These are phyloP conservation scores for Platismatia glauca DNA, from an alignment of 495 filamentous ascomycete species.

Conservation along the genomic window DNA sequence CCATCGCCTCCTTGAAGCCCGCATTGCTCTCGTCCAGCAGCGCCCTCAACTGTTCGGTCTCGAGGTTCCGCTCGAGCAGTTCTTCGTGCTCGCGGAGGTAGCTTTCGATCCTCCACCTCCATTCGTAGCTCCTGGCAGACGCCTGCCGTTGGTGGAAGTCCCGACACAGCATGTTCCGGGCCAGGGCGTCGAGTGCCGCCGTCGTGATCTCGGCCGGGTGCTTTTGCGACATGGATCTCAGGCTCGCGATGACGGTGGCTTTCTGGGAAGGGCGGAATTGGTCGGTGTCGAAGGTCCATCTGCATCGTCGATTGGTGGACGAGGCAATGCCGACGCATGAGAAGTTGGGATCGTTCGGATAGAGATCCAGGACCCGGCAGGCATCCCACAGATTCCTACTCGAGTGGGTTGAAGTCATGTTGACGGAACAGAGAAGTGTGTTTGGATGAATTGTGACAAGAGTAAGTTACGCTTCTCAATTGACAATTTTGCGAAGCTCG, in stretches of 20 bases:
- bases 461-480: not conserved
- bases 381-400: not conserved
- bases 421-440: not conserved
- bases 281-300: not conserved
- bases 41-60: not conserved
- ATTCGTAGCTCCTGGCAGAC: not conserved
- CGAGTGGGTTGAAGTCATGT: not conserved
- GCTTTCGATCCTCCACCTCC: not conserved
- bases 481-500: too few relatives aligned
- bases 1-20: too few relatives aligned
- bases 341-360: not conserved
- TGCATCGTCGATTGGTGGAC: not conserved
- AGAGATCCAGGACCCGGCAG: not conserved
- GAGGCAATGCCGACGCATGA: not conserved
- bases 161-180: not conserved
- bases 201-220: not conserved
- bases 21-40: not conserved
- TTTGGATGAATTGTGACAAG: not conserved
- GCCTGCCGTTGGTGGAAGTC: not conserved
- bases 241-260: not conserved
- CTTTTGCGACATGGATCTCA: not conserved
- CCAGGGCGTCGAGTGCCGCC: not conserved
- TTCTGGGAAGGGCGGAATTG: not conserved
- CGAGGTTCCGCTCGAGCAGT: not conserved
- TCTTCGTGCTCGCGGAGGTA: not conserved